Conservation (phyloP, 2,329 filamentous ascomycete species). For the Colletotrichum tropicale region DNA sequence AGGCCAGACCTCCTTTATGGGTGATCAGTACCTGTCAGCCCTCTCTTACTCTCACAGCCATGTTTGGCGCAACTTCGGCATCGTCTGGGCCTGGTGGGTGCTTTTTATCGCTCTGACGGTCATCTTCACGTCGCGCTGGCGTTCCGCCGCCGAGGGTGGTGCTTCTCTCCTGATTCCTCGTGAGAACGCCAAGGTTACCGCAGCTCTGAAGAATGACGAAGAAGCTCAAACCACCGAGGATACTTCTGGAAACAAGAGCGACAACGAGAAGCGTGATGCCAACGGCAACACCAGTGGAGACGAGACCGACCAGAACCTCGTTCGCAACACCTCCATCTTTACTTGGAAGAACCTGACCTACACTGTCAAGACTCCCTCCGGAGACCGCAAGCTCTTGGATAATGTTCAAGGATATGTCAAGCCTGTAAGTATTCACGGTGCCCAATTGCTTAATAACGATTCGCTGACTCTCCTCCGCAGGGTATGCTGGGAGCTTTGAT, state of each 20-base stretch:
- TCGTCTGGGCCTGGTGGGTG: slow-evolving; percentile 67
- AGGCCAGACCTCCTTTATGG: slow-evolving; percentile 54
- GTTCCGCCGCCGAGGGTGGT: slow-evolving; percentile 53
- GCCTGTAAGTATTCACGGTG: slow-evolving; percentile 47
- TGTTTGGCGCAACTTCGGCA: slow-evolving; percentile 66
- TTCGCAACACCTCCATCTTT: slow-evolving; percentile 71
- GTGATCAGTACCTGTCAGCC: slow-evolving; percentile 62
- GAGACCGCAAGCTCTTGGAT: slow-evolving; percentile 74
- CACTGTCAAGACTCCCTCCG: slow-evolving; percentile 65
- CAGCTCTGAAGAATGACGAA: slow-evolving; percentile 44
- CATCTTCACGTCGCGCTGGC: slow-evolving; percentile 61
- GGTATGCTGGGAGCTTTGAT: slow-evolving; percentile 78
- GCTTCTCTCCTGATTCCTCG: slow-evolving; percentile 65
- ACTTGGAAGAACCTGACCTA: slow-evolving; percentile 78
- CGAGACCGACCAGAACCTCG: slow-evolving; percentile 41
- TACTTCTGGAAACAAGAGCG: slow-evolving; percentile 28
- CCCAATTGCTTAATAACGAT: not conserved
- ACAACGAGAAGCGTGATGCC: slow-evolving; percentile 16
- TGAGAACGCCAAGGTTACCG: slow-evolving; percentile 52
- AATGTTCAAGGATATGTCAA: slow-evolving; percentile 86
- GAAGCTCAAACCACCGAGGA: slow-evolving; percentile 43
- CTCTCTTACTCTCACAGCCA: slow-evolving; percentile 58
- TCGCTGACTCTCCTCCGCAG: not conserved
- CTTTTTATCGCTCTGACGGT: slow-evolving; percentile 65
- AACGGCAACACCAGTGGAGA: slow-evolving; percentile 27